Conservation (phyloP, 495 filamentous ascomycete genomes). For the Neurospora sp. region DNA sequence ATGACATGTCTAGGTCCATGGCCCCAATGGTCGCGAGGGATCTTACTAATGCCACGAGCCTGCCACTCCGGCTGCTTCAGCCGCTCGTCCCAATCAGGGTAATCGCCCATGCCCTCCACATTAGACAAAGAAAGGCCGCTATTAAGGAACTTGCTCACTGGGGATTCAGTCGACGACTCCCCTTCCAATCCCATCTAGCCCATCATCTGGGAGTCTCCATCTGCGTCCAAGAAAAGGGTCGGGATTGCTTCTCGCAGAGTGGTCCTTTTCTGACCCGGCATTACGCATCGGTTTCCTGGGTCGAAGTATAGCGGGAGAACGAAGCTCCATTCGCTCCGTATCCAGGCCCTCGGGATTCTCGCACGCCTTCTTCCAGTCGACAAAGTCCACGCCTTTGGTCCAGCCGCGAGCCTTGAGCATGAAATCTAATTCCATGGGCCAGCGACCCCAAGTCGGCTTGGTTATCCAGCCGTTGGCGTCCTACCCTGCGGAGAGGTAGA, state of each 20-base stretch:
- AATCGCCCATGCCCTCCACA: background rate
- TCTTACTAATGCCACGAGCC: background rate
- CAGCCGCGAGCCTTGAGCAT: background rate
- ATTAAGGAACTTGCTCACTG: background rate
- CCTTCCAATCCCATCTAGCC: too few species aligned
- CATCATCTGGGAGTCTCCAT: too few species aligned
- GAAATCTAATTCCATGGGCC: background rate
- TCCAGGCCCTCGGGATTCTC: too few species aligned
- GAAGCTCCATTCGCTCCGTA: too few species aligned
- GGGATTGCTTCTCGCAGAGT: too few species aligned
- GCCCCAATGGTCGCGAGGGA: background rate
- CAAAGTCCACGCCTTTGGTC: background rate
- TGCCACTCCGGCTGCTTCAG: background rate
- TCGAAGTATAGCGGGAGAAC: too few species aligned
- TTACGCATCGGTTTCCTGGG: too few species aligned
- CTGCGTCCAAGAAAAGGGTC: too few species aligned
- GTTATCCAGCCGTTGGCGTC: too few species aligned
- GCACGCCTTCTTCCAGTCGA: background rate
- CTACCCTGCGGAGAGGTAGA: too few species aligned
- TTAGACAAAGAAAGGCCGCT: background rate
- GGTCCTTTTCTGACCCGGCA: too few species aligned
- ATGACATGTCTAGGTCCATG: background rate
- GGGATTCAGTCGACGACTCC: background rate
- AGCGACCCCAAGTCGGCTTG: background rate
- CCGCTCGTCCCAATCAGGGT: background rate